These are phyloP conservation scores for Phytophthora parvispora DNA, from an alignment of 352 stramenopile genomes.

Conservation along the genomic window DNA sequence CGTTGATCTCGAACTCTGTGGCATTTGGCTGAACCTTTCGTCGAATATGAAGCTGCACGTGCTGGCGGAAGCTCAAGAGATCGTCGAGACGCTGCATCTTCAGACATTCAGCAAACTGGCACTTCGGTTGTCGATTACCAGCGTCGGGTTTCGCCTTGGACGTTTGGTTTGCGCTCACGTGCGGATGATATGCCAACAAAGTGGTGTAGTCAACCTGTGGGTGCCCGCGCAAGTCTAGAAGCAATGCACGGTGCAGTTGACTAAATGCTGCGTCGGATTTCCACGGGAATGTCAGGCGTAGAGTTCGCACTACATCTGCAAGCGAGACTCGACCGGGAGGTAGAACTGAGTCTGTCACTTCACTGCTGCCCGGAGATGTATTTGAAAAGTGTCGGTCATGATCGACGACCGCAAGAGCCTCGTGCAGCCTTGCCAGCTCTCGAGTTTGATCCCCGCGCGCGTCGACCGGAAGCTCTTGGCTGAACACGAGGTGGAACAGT, in stretches of 20 bases:
- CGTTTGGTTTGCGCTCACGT: not conserved
- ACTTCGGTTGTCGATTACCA: slow-evolving; percentile 2
- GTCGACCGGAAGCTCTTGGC: slow-evolving; percentile 55
- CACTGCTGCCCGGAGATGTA: not conserved
- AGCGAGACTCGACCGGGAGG: slow-evolving; percentile 44
- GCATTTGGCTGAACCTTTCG: slow-evolving; percentile 14
- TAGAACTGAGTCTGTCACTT: not conserved
- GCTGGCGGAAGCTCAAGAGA: slow-evolving; percentile 53
- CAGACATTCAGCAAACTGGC: slow-evolving; percentile 54
- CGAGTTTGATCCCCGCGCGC: slow-evolving; percentile 49
- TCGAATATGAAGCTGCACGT: slow-evolving; percentile 51
- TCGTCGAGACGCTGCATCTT: slow-evolving; percentile 73
- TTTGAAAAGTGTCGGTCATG: slow-evolving; percentile 50
- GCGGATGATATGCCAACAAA: slow-evolving; percentile 32
- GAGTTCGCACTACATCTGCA: slow-evolving; percentile 51
- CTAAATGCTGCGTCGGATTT: slow-evolving; percentile 59
- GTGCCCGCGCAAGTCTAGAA: slow-evolving; percentile 51
- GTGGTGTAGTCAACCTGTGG: slow-evolving; percentile 53
- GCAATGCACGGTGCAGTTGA: slow-evolving; percentile 52
- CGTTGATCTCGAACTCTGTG: not conserved
- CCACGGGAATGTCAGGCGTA: slow-evolving; percentile 70
- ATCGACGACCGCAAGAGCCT: slow-evolving; percentile 58
- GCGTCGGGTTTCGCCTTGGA: not conserved
- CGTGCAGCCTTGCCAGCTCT: slow-evolving; percentile 58
- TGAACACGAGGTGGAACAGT: slow-evolving; percentile 64